phyloP scores from a whole-genome alignment of 495 filamentous ascomycete genomes.

The Opeltia flavorubescens region DNA sequence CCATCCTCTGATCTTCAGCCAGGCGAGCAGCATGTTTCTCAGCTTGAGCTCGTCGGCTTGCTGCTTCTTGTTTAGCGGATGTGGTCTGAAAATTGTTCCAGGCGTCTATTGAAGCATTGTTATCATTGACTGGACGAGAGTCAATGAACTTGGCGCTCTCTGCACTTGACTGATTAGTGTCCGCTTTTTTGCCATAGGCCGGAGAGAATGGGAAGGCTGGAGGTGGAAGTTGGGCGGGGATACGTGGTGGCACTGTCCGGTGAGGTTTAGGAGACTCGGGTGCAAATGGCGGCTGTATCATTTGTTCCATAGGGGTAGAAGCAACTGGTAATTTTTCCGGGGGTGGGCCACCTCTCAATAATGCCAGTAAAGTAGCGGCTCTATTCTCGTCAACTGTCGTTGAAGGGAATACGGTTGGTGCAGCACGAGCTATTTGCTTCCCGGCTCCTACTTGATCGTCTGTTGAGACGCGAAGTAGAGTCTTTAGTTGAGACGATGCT shows the following conservation, averaged over 20 bases:
- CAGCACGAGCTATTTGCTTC: neutral
- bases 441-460: neutral
- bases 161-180: conserved; percentile 5
- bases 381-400: conserved; percentile 25
- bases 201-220: conserved; percentile 29
- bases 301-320: conserved; percentile 30
- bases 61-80: neutral
- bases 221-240: conserved; percentile 24
- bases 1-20: neutral
- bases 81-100: conserved; percentile 3
- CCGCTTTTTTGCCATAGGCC: neutral
- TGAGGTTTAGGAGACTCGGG: conserved; percentile 28
- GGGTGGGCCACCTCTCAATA: conserved; percentile 31
- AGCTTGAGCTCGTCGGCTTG: neutral
- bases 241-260: conserved; percentile 14
- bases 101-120: conserved; percentile 6
- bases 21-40: neutral
- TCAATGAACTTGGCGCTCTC: conserved; percentile 4
- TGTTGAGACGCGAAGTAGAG: conserved; percentile 29
- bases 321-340: conserved; percentile 9
- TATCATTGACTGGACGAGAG: conserved; percentile 16
- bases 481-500: conserved; percentile 48
- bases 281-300: conserved; percentile 20
- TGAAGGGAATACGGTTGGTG: conserved; percentile 3
- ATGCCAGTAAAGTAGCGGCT: conserved; percentile 41